Percentiles rank a stretch among this genome's conserved stretches.
These are phyloP conservation scores for Ustanciosporium gigantosporum DNA, from an alignment of 1,284 basidiomycete genomes.

Conservation along the genomic window DNA sequence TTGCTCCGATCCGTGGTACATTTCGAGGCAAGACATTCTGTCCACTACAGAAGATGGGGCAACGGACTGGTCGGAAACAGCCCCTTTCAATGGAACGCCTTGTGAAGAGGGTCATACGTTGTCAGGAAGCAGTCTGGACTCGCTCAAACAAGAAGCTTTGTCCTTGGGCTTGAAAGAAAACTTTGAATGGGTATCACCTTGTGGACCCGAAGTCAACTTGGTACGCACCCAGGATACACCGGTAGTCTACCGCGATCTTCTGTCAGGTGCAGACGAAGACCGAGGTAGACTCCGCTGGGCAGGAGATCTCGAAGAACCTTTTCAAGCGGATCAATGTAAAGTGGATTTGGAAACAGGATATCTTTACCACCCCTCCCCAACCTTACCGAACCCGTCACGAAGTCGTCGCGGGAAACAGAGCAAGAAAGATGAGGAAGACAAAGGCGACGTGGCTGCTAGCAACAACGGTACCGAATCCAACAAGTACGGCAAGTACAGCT, in stretches of 20 bases:
- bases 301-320: constrained; percentile 33
- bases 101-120: no score
- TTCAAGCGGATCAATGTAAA: constrained; percentile 40
- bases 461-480: not conserved
- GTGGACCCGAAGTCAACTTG: constrained; percentile 56
- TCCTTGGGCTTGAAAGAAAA: constrained; percentile 31
- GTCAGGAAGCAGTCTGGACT: not conserved
- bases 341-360: constrained; percentile 53
- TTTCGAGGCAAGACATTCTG: constrained; percentile 23
- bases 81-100: constrained; percentile 20
- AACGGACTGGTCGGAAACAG: constrained; percentile 9
- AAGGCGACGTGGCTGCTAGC: no score
- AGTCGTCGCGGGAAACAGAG: not conserved
- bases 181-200: constrained; percentile 55
- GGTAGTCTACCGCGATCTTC: constrained; percentile 58
- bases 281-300: constrained; percentile 47
- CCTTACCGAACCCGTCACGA: not conserved
- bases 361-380: constrained; percentile 59
- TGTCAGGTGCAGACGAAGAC: no score
- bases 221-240: constrained; percentile 55
- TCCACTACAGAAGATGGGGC: constrained; percentile 1
- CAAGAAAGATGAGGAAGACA: no score
- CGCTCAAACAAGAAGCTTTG: constrained; percentile 6
- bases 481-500: constrained; percentile 45
- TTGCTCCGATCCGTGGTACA: not conserved